These are phyloP conservation scores for Phaeosphaeriaceae sp. DNA, from an alignment of 2,329 filamentous ascomycete genomes.

Conservation along the genomic window DNA sequence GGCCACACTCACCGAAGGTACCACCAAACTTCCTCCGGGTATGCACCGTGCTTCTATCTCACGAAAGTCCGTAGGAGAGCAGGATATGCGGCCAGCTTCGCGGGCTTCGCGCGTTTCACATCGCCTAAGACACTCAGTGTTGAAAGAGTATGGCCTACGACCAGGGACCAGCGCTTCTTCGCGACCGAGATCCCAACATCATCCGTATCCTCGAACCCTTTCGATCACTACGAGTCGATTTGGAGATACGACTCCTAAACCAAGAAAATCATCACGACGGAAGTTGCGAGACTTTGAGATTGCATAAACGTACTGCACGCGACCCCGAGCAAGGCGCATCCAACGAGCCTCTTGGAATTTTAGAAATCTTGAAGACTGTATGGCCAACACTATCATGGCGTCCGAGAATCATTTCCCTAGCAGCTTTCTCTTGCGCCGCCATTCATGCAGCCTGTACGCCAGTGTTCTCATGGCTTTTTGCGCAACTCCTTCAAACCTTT, in stretches of 20 bases:
- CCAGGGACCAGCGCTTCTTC: slow-evolving; percentile 11
- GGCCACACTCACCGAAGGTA: not conserved
- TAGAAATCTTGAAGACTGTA: slow-evolving; percentile 69
- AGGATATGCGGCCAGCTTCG: no score
- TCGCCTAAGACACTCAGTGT: not conserved
- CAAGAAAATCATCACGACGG: no score
- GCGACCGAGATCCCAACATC: slow-evolving; percentile 5
- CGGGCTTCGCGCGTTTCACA: not conserved
- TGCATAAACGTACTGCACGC: not conserved
- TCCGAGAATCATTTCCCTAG: slow-evolving; percentile 62
- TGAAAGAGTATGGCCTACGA: slow-evolving; percentile 9
- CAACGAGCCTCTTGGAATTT: slow-evolving; percentile 45
- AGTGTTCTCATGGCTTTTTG: slow-evolving; percentile 76
- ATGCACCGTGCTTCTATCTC: not conserved
- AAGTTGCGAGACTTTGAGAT: no score
- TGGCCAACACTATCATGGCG: slow-evolving; percentile 67
- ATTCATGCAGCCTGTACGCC: slow-evolving; percentile 72
- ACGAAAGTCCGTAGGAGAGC: no score
- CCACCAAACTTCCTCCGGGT: not conserved
- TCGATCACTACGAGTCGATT: not conserved
- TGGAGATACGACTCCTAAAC: no score
- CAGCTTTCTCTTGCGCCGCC: slow-evolving; percentile 67
- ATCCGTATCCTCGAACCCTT: slow-evolving; percentile 9
- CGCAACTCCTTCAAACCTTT: slow-evolving; percentile 74
- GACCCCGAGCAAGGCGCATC: not conserved